A percentile compares a stretch with the other conserved stretches of the same genome.
Evolutionary conservation across 371 early-diverging fungal species (phyloP).

Genomic region (Mucor ambiguus): DNA sequence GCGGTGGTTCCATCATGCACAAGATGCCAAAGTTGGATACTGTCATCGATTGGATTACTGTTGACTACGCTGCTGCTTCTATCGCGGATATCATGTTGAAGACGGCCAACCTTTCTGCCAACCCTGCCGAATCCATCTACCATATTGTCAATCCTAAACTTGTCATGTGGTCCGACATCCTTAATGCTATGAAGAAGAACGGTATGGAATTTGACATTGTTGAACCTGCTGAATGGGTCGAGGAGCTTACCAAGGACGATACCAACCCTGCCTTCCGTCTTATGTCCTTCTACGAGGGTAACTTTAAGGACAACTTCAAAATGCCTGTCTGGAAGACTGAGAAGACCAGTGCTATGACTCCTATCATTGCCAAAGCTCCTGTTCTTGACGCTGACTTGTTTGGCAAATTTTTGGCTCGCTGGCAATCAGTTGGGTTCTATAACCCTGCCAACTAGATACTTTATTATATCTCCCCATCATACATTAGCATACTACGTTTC

Average conservation of each 20-base stretch:
- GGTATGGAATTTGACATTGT: slow-evolving; percentile 39
- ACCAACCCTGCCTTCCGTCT: slow-evolving; percentile 36
- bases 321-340: slow-evolving; percentile 35
- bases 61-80: slow-evolving; percentile 33
- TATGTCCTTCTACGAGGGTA: slow-evolving; percentile 30
- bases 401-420: slow-evolving; percentile 15
- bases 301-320: slow-evolving; percentile 4
- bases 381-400: slow-evolving; percentile 17
- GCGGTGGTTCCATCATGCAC: slow-evolving; percentile 27
- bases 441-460: slow-evolving; percentile 3
- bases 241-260: slow-evolving; percentile 26
- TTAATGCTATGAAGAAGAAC: slow-evolving; percentile 24
- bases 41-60: slow-evolving; percentile 41
- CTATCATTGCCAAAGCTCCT: slow-evolving; percentile 14
- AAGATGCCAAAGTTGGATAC: slow-evolving; percentile 33
- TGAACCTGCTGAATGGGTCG: slow-evolving; percentile 27
- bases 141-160: slow-evolving; percentile 40
- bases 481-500: too few relatives aligned
- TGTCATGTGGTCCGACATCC: slow-evolving; percentile 27
- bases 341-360: slow-evolving; percentile 2
- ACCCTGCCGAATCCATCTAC: slow-evolving; percentile 12
- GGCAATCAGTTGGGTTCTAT: slow-evolving; percentile 29
- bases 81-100: slow-evolving; percentile 39
- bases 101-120: slow-evolving; percentile 11
- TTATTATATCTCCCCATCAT: too few relatives aligned